A percentile compares a stretch with the other conserved stretches of the same genome.
Conservation (phyloP, 1,284 basidiomycete species). For the Cystobasidium pallidum region DNA sequence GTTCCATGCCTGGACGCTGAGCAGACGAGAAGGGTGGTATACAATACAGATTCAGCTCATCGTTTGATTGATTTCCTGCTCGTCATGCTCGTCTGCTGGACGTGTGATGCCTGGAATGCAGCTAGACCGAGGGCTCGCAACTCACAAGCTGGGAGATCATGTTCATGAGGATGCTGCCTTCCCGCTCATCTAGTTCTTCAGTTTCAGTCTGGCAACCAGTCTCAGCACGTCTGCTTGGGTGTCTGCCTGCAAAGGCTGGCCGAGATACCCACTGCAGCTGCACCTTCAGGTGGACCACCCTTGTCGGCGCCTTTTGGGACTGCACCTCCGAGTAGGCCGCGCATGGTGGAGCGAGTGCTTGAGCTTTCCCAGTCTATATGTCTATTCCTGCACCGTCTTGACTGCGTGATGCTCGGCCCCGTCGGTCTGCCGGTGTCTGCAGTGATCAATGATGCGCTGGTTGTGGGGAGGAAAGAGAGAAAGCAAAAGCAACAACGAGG, state of each 20-base stretch:
- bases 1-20: conserved; percentile 50
- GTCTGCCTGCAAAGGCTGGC: not conserved
- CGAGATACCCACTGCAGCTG: conserved; percentile 9
- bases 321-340: conserved; percentile 23
- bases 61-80: too few species aligned
- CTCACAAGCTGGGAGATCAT: conserved; percentile 82
- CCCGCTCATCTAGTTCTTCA: conserved; percentile 58
- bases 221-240: not conserved
- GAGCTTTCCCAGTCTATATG: not conserved
- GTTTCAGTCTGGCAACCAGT: conserved; percentile 19
- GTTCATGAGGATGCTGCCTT: conserved; percentile 57
- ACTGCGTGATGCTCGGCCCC: too few species aligned
- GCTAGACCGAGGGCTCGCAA: conserved; percentile 71
- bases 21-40: conserved; percentile 60
- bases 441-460: not conserved
- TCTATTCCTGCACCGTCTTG: not conserved
- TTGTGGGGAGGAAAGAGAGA: too few species aligned
- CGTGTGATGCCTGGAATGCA: conserved; percentile 6
- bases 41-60: too few species aligned
- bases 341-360: conserved; percentile 2
- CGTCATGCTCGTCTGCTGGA: too few species aligned
- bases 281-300: conserved; percentile 25
- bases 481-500: too few species aligned
- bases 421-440: not conserved
- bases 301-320: conserved; percentile 16